Evolutionary conservation across 371 early-diverging fungal genomes (phyloP).

Genomic region (Mucor ambiguus): DNA sequence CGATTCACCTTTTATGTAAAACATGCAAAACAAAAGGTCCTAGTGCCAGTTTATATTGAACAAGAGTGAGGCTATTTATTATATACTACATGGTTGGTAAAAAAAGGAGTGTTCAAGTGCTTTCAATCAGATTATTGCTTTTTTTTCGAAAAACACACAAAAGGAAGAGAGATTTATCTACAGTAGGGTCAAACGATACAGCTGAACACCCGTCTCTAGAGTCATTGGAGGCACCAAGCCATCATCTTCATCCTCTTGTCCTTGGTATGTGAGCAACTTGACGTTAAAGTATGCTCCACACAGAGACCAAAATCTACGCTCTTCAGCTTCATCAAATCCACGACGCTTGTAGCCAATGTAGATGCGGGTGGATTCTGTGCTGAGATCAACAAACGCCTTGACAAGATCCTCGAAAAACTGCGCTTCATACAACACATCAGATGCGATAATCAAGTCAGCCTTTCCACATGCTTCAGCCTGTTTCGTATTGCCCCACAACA

Average conservation of each 20-base stretch:
- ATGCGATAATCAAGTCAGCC: slow-evolving; percentile 60
- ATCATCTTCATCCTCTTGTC: slow-evolving; percentile 24
- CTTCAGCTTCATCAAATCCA: slow-evolving; percentile 41
- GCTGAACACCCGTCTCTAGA: slow-evolving; percentile 31
- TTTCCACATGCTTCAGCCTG: slow-evolving; percentile 31
- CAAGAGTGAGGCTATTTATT: neutral
- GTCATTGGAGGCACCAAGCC: slow-evolving; percentile 31
- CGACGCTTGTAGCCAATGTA: slow-evolving; percentile 65
- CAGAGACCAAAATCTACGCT: slow-evolving; percentile 48
- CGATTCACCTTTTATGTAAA: slow-evolving; percentile 43
- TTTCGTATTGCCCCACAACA: slow-evolving; percentile 39
- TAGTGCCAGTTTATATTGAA: neutral
- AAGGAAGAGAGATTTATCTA: neutral
- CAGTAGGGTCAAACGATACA: slow-evolving; percentile 34
- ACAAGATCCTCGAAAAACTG: slow-evolving; percentile 51
- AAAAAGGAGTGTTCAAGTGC: slow-evolving; percentile 1
- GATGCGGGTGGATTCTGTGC: slow-evolving; percentile 43
- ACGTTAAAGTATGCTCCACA: slow-evolving; percentile 34
- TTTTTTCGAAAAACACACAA: neutral
- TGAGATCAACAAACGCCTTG: slow-evolving; percentile 49
- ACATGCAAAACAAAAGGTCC: slow-evolving; percentile 18
- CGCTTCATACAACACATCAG: slow-evolving; percentile 63
- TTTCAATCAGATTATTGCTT: neutral
- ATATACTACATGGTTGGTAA: neutral
- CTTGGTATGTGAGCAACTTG: slow-evolving; percentile 12